These are phyloP conservation scores for Ceratocystis eucalypticola DNA, from an alignment of 2,329 filamentous ascomycete genomes.

Conservation along the genomic window DNA sequence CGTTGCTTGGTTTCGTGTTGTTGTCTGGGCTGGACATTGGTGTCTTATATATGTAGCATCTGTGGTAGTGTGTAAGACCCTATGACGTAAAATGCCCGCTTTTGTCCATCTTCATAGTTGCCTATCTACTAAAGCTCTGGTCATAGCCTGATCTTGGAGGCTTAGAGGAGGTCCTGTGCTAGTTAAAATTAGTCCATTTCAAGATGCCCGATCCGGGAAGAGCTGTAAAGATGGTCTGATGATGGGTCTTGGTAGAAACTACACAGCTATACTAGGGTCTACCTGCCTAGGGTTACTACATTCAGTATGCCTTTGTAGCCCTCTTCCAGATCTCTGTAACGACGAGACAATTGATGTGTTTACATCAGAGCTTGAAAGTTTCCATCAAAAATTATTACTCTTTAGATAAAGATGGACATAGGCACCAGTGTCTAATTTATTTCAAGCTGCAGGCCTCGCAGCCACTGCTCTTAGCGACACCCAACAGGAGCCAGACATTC, in stretches of 20 bases:
- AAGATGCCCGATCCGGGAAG: neutral
- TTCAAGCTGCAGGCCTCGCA: neutral
- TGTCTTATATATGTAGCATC: neutral
- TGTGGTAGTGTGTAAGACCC: neutral
- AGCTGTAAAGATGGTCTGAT: neutral
- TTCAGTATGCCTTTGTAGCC: too few relatives aligned
- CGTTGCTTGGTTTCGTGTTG: neutral
- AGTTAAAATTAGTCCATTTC: neutral
- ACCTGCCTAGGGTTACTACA: neutral
- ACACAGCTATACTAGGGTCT: neutral
- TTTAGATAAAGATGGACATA: neutral
- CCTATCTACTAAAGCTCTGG: neutral
- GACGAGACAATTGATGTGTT: too few relatives aligned
- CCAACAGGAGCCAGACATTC: neutral
- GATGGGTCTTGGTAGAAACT: neutral
- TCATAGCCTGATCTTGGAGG: neutral
- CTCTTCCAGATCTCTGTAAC: too few relatives aligned
- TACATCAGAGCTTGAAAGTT: neutral
- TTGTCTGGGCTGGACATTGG: neutral
- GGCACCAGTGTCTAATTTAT: neutral
- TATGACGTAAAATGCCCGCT: conserved; percentile 2
- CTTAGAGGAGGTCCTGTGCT: neutral
- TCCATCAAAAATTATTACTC: neutral
- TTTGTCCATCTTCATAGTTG: neutral
- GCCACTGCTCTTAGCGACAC: neutral